Evolutionary conservation across 768 basidiomycete species (phyloP), one percentile per base, ranked within the genome.

Genomic region (Cubamyces sp.): DNA sequence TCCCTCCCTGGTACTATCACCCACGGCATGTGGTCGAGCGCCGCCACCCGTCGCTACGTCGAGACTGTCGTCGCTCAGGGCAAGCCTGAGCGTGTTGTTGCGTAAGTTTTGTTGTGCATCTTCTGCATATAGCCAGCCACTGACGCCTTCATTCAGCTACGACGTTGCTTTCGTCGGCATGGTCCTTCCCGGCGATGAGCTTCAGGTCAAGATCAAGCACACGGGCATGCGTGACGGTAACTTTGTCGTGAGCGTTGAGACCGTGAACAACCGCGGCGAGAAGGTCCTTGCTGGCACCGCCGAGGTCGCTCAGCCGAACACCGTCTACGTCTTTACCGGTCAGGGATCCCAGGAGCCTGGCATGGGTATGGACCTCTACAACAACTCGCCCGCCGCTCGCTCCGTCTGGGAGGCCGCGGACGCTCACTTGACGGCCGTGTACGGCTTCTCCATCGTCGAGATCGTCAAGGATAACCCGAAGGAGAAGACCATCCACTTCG

Each of bases 341-440:
- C 96, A 98, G 74, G 96, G 96, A 57, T 98, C 96, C 6, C 96
- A 98, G 74, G 96, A 98, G 76, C 88, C 89, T 48, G 94, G 96
- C 19, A 98, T 99, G 97, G 97, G 97, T 19, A 98, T 99, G 95
- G 96, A 98, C 67, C 84, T 99, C 2, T 99, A 98, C 83, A 90
- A 86, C 73, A 84, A 76, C 66, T 98, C 95, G 5, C 90, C 94
- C 46, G 94, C 96, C 19, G 97, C 97, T 57, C 91, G 92, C 64
- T 90, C 94, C 43, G 96, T 98, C 55, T 99, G 97, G 97, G 96
- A 98, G 61, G 88, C 88, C 51, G 96, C 96, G 54, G 96, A 99
- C 70, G 84, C 87, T 46, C 96, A 99, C 74, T 81, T 99, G 53
- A 88, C 91, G 49, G 89, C 92, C 26, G 94, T 96, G 5, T 98